Evolutionary conservation across 208 protist genomes (phyloP).

Genomic region (Porcisia hertigi): DNA sequence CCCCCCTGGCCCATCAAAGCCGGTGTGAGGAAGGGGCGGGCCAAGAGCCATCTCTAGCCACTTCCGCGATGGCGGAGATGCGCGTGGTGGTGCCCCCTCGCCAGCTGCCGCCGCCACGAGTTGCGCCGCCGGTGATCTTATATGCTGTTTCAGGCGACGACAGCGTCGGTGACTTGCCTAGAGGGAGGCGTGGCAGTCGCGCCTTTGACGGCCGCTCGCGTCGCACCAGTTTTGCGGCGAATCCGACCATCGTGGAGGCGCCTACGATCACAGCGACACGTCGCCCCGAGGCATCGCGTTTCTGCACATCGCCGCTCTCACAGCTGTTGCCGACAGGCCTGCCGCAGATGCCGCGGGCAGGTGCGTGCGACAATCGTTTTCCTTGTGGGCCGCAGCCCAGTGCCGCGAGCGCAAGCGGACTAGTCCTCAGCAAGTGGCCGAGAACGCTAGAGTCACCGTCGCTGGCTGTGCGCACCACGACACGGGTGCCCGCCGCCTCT

Average conservation of each 20-base stretch:
- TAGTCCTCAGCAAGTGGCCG: not conserved
- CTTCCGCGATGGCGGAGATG: not conserved
- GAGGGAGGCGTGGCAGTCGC: conserved; percentile 1
- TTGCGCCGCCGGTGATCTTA: conserved; percentile 18
- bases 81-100: conserved; percentile 23
- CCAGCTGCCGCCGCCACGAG: conserved; percentile 14
- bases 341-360: not conserved
- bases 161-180: not conserved
- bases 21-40: not conserved
- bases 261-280: not conserved
- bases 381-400: not conserved
- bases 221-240: conserved; percentile 30
- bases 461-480: not conserved
- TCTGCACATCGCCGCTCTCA: not conserved
- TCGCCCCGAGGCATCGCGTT: not conserved
- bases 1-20: not conserved
- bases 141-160: conserved; percentile 11
- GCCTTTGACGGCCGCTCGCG: conserved; percentile 5
- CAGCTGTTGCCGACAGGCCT: not conserved
- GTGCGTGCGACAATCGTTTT: not conserved
- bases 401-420: not conserved
- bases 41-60: not conserved
- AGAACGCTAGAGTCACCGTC: not conserved
- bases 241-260: conserved; percentile 15
- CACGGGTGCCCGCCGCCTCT: not conserved